Evolutionary conservation across 1,139 yeast genomes (phyloP), one percentile per base, ranked within the genome.

Genomic region (Geotrichum fermentans): DNA sequence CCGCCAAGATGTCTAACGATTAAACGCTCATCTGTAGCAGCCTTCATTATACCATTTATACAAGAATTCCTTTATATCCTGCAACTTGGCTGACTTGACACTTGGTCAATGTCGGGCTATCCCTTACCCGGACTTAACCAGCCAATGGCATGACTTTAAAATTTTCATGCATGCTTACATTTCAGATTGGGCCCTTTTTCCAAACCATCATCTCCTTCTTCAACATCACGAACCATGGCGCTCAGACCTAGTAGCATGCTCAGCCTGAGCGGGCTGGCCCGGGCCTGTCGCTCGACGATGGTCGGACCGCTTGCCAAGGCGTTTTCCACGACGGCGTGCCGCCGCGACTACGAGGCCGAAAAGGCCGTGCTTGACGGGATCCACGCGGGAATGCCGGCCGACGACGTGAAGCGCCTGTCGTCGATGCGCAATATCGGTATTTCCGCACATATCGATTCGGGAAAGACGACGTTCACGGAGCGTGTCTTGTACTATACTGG

Each of bases 381-480:
- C 58, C 71, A 73, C 56, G 65, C 70, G 11, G 64, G 67, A 17
- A 68, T 89, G 55, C 70, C 80, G 4, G 79, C 75, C n/a, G 71
- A 67, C 36, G 98, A 92, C 63, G 53, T 72, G 17, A 56, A 65
- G 14, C 74, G 80, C 37, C 72, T 86, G 20, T 61, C 70, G 11
- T 73, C 76, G 52, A 77, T 90, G 78, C 78, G 99, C 69, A 92
- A 92, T 66, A 92, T 92, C 58, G 99, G 99, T 68, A 88, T 92
- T 53, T 87, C 96, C 16, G 99, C 99, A 7, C 99, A 92, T 69
- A 90, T 90, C 63, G 97, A 90, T 65, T 87, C 96, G 1, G 97
- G 97, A 56, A 90, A 90, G 66, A 90, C 97, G 35, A 90, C 97
- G 0, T 90, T 90, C 68, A 92, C 98, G 16, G 99, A 92, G 71